Evolutionary conservation across 352 stramenopile genomes (phyloP), one percentile per base, ranked within the genome.

Genomic region (Pythium periplocum): DNA sequence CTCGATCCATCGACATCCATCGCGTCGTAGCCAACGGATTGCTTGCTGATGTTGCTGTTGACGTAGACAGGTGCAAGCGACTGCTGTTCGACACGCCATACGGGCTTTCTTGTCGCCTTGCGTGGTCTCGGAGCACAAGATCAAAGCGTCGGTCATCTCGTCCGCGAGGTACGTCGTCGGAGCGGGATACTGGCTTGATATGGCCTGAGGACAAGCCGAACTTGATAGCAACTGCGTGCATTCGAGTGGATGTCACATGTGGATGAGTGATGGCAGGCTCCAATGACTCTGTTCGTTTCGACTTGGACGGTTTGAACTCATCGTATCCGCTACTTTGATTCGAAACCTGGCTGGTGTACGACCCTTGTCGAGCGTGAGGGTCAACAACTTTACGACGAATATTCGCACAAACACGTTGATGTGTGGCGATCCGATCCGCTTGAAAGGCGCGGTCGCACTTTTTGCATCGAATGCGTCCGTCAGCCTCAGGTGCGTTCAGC

Each of bases 341-440:
- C 38, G 38, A 26, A 26, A 26, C 17, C 17, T 26, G 17, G 17
- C 17, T 26, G 17, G 17, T 26, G 17, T 26, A 26, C 17, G 17
- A 26, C 17, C 0, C 17, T 42, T 42, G 7, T 12, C 7, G 38
- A 12, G 38, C 38, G 7, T 8, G 12, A 42, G 7, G 38, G 7
- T 42, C 7, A 12, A 8, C 7, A 1, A 8, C 7, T 12, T 42
- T 8, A 45, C 17, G 42, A 26, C 31, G 33, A 48, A 35, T 55
- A 39, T 48, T 53, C 5, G 35, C 38, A 49, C 80, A 90, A 10
- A 90, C 74, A 0, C 75, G 79, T 52, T 88, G 80, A 58, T 88
- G 77, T 54, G 86, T 90, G 6, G 63, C 62, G 51, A 90, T 84
- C 0, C 80, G 77, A 52, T 86, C 73, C 46, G 60, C 32, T 6